phyloP scores from a whole-genome alignment of 2,329 filamentous ascomycete species.

The Raffaelea ambrosiae region DNA sequence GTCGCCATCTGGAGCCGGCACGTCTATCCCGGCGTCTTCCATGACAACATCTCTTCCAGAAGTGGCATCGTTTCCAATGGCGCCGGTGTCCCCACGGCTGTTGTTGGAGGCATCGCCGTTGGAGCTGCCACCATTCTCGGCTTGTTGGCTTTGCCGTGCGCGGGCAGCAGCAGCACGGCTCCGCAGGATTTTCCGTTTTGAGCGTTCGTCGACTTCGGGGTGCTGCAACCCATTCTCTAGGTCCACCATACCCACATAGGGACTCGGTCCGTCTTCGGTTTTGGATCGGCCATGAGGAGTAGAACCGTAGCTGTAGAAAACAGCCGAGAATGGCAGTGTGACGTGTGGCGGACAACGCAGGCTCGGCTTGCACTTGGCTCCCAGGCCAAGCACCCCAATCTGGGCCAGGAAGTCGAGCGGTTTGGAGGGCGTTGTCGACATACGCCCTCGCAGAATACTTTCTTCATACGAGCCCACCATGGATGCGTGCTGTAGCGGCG shows the following conservation, averaged over 20 bases:
- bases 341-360: conserved; percentile 85
- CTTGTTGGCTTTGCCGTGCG: not conserved
- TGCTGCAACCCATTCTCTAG: conserved; percentile 69
- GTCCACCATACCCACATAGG: conserved; percentile 90
- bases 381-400: conserved; percentile 84
- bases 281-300: conserved; percentile 55
- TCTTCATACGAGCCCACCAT: conserved; percentile 99
- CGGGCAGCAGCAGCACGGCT: conserved; percentile 22
- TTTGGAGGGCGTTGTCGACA: conserved; percentile 93
- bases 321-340: conserved; percentile 81
- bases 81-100: too few relatives aligned
- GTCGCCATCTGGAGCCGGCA: conserved; percentile 14
- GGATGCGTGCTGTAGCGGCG: conserved; percentile 77
- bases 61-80: too few relatives aligned
- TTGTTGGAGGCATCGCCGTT: too few relatives aligned
- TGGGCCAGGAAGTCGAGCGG: conserved; percentile 90
- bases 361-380: conserved; percentile 70
- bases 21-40: conserved; percentile 10
- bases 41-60: conserved; percentile 9
- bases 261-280: conserved; percentile 79
- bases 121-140: not conserved
- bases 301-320: conserved; percentile 87
- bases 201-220: conserved; percentile 35
- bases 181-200: conserved; percentile 37
- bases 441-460: conserved; percentile 85